A percentile compares a stretch with the other conserved stretches of the same genome.
These are phyloP conservation scores for Hypsizygus marmoreus DNA, from an alignment of 768 basidiomycete genomes.

Conservation along the genomic window DNA sequence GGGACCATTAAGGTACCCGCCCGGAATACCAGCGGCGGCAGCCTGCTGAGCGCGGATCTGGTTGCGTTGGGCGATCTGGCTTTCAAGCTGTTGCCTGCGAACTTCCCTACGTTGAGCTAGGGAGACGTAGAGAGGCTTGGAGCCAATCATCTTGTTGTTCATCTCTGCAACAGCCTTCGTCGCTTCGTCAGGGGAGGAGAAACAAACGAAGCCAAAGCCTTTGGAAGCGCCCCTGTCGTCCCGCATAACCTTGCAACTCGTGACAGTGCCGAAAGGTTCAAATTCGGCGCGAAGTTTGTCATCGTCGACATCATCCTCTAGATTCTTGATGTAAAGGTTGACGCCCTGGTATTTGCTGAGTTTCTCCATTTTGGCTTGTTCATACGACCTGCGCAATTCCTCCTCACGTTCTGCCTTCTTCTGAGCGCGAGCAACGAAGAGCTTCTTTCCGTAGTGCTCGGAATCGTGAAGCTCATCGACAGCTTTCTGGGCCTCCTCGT, in stretches of 20 bases:
- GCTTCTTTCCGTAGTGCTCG: constrained; percentile 83
- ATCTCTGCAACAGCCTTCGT: constrained; percentile 99
- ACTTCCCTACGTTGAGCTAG: constrained; percentile 98
- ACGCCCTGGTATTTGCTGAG: constrained; percentile 98
- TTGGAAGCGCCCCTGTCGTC: constrained; percentile 93
- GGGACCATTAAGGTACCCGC: constrained; percentile 80
- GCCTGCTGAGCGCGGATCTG: constrained; percentile 97
- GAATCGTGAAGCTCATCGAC: constrained; percentile 88
- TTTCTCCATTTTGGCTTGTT: constrained; percentile 96
- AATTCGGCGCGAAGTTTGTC: constrained; percentile 97
- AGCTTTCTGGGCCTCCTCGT: constrained; percentile 90
- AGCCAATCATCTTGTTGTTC: constrained; percentile 99
- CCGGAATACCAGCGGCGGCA: constrained; percentile 81
- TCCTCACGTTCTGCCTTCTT: constrained; percentile 99
- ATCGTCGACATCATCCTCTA: constrained; percentile 97
- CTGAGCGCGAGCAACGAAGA: constrained; percentile 96
- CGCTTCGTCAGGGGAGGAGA: constrained; percentile 96
- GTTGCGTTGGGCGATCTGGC: constrained; percentile 97
- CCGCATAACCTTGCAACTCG: constrained; percentile 98
- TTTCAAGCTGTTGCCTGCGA: constrained; percentile 97
- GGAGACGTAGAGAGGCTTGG: constrained; percentile 98
- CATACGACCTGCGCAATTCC: constrained; percentile 90
- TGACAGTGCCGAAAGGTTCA: constrained; percentile 95
- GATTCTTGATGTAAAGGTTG: constrained; percentile 99
- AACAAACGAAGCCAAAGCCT: constrained; percentile 99